phyloP scores from a whole-genome alignment of 148 eudicot species.

The Euryodendron excelsum region DNA sequence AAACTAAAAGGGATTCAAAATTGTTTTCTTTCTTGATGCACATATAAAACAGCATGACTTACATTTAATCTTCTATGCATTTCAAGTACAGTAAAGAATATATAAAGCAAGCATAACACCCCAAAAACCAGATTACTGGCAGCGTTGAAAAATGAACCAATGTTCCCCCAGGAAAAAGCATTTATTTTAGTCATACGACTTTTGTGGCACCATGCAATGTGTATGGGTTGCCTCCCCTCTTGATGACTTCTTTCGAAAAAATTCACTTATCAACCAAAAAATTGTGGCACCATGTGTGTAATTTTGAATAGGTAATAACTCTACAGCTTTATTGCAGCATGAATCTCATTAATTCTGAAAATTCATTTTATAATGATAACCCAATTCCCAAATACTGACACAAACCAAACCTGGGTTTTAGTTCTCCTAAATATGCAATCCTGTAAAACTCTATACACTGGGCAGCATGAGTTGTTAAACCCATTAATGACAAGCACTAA shows the following conservation, averaged over 20 bases:
- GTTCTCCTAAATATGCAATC: neutral
- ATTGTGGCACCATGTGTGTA: neutral
- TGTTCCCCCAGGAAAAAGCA: too few species aligned
- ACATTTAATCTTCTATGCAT: neutral
- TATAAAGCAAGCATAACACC: neutral
- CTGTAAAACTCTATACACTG: neutral
- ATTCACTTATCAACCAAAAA: neutral
- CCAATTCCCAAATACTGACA: neutral
- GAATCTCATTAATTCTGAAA: neutral
- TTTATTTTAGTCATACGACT: too few species aligned
- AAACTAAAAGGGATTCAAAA: slow-evolving; percentile 15
- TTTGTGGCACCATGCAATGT: too few species aligned
- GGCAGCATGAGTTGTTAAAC: neutral
- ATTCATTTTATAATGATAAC: neutral
- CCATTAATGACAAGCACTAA: neutral
- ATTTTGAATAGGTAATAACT: neutral
- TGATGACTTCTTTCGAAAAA: too few species aligned
- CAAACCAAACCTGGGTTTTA: neutral
- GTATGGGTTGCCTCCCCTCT: too few species aligned
- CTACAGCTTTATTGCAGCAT: slow-evolving; percentile 1
- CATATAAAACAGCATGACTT: neutral
- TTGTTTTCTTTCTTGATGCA: neutral
- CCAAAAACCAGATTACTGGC: neutral
- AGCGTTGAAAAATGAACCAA: neutral
- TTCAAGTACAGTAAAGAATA: neutral